Evolutionary conservation across 352 stramenopile genomes (phyloP).

Genomic region (Globisporangium echinulatum): DNA sequence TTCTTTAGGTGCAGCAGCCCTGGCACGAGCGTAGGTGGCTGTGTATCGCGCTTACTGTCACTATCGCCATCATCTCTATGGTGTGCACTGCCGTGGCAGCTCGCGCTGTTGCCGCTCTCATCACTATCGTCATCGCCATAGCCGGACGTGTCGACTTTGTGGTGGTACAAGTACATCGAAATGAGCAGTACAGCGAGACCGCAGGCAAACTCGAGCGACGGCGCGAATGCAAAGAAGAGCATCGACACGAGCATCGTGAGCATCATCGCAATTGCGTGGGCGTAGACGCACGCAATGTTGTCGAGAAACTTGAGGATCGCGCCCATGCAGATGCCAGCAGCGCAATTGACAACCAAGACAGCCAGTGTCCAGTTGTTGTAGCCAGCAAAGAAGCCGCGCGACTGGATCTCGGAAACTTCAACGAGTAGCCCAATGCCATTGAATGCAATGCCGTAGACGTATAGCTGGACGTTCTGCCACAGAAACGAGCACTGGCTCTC

Average conservation of each 20-base stretch:
- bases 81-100: slow-evolving; percentile 5
- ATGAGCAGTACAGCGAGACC: slow-evolving; percentile 73
- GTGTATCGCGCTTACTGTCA: neutral
- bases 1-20: slow-evolving; percentile 43
- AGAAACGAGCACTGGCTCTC: slow-evolving; percentile 53
- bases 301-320: slow-evolving; percentile 86
- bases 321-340: slow-evolving; percentile 69
- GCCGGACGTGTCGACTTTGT: slow-evolving; percentile 32
- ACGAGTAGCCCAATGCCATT: slow-evolving; percentile 59
- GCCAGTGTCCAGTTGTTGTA: slow-evolving; percentile 79
- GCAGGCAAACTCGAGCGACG: slow-evolving; percentile 80
- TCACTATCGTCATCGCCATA: slow-evolving; percentile 1
- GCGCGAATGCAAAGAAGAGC: slow-evolving; percentile 79
- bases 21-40: neutral
- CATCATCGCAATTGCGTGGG: slow-evolving; percentile 85
- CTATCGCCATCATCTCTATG: slow-evolving; percentile 1
- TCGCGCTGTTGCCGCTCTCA: neutral
- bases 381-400: slow-evolving; percentile 64
- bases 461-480: slow-evolving; percentile 82
- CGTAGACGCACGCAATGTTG: slow-evolving; percentile 87
- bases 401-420: slow-evolving; percentile 33
- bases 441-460: slow-evolving; percentile 79
- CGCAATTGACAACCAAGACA: slow-evolving; percentile 69
- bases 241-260: slow-evolving; percentile 86
- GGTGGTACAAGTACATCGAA: slow-evolving; percentile 88